Evolutionary conservation across 75 land plant genomes (phyloP).

Genomic region (Selaginella tamariscina): DNA sequence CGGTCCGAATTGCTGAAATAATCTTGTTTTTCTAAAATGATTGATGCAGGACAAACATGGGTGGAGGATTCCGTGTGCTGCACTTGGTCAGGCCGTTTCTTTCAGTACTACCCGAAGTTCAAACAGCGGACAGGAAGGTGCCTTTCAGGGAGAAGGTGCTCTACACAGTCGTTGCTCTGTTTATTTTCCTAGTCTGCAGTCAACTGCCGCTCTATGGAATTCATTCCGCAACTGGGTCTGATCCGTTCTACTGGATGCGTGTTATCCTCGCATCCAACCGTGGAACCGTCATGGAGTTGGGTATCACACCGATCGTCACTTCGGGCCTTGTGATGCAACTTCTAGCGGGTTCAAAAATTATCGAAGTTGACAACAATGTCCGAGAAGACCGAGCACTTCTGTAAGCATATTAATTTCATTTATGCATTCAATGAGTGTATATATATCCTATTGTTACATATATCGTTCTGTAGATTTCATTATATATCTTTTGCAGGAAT

Average conservation of each 20-base stretch:
- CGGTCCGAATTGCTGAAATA: too few relatives aligned
- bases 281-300: neutral
- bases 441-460: too few relatives aligned
- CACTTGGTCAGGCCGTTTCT: slow-evolving; percentile 68
- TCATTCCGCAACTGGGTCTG: slow-evolving; percentile 65
- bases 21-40: too few relatives aligned
- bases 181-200: slow-evolving; percentile 66
- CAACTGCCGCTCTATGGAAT: slow-evolving; percentile 78
- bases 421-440: too few relatives aligned
- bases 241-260: slow-evolving; percentile 84
- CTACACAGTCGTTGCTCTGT: slow-evolving; percentile 57
- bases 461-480: too few relatives aligned
- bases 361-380: slow-evolving; percentile 69
- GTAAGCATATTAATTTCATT: too few relatives aligned
- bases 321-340: neutral
- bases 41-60: neutral
- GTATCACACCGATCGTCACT: neutral
- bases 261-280: slow-evolving; percentile 41
- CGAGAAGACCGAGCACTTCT: slow-evolving; percentile 62
- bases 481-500: slow-evolving; percentile 2
- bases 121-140: slow-evolving; percentile 51
- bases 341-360: neutral
- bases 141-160: slow-evolving; percentile 74
- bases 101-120: slow-evolving; percentile 59
- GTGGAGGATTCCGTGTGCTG: slow-evolving; percentile 58